Base-by-base conservation (phyloP, 257 asterid genomes). In the Solanum lignicaule region DNA sequence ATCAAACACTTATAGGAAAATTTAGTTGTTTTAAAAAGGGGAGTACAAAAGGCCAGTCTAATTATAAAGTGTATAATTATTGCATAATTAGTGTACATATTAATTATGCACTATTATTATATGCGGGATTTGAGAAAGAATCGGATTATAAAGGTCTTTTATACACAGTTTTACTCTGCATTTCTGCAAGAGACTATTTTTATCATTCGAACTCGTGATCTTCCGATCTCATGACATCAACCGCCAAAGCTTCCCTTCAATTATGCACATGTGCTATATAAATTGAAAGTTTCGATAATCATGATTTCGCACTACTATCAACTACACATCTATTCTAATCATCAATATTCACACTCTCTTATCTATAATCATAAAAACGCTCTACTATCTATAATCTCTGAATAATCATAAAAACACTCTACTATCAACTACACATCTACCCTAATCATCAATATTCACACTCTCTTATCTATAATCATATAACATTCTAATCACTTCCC, bases 101-200 rank as follows among this genome's bases (percentile, higher is more conserved):
- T n/a, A 29, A 65, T 65, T n/a, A 65, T 65, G 32, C 16, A 65
- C 72, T 65, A 14, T n/a, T 11, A 15, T 10, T 62, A 65, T 10
- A 29, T n/a, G 14, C 7, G 7, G 31, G 10, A 5, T 10, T 65
- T 10, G 2, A 13, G 16, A 8, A 21, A 60, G 25, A 14, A 20
- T 9, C 0, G 1, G 13, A 58, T 21, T 6, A 9, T 20, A 58
- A 58, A 23, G 12, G 27, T 58, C 68, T 58, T 21, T 58, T 21
- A 23, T 3, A 58, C 1, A 8, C 11, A 1, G 2, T 20, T 2
- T 58, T 58, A 20, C 11, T 9, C 0, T 48, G 0, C 1, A 48
- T 48, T 58, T 58, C 5, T 20, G 5, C 25, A 58, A 58, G 25
- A 58, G 69, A 21, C 18, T 43, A 43, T 43, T 43, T 43, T 13